Base-by-base conservation (phyloP, 192 early-diverging fungal genomes). In the Umbelopsis vinacea region DNA sequence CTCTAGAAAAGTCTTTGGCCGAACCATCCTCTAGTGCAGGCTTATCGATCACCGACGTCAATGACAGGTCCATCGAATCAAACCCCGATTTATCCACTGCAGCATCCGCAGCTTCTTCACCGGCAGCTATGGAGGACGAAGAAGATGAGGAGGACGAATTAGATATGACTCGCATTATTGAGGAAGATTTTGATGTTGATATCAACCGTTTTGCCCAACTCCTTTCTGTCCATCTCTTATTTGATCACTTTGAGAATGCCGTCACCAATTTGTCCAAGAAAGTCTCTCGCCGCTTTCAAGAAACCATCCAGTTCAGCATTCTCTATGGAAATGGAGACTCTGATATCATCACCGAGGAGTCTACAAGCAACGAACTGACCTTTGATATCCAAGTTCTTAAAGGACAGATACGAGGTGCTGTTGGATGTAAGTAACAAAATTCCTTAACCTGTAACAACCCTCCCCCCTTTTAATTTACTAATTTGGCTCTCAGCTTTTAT, bases 171-270 rank as follows among this genome's bases (percentile, higher is more conserved):
- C 15, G n/a, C 6, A 21, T n/a, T 2, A 50, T 35, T 63, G 57
- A 63, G 15, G 24, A 29, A 22, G 46, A 54, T 40, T 52, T 72
- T 37, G 43, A 48, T 11, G 43, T 69, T 11, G 68, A 72, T 52
- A 21, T 72, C 10, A 60, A 45, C 45, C 71, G 38, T 10, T 72
- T 72, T 48, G 12, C 46, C 2, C 47, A 48, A 22, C 57, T 72
- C 23, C 21, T 72, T 21, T 63, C 71, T 5, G 24, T 45, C 19
- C 71, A 72, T 52, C 15, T 72, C 4, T 22, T 72, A 22, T 33
- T 72, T 66, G 71, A 72, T 38, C 71, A 72, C 40, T 52, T 72
- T 26, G 71, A 72, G n/a, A 72, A 66, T 46, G 60, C 71, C 12
- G 38, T 66, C 8, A 50, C 26, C 48, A 45, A 46, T 14, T 60